Evolutionary conservation across 345 rosid genomes (phyloP).

Genomic region (Acer yangbiense): DNA sequence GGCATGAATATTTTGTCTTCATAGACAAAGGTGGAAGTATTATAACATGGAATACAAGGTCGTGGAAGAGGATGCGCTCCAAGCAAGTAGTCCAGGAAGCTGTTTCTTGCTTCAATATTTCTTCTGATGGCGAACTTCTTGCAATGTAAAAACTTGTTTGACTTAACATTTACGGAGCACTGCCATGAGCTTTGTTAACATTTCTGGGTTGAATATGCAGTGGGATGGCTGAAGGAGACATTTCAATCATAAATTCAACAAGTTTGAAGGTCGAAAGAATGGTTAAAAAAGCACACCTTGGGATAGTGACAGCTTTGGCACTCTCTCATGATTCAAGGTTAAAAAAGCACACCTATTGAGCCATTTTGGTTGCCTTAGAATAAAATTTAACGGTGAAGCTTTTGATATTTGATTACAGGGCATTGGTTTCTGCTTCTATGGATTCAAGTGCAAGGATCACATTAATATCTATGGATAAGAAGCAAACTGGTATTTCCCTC

Average conservation of each 20-base stretch:
- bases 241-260: slow-evolving; percentile 53
- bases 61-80: slow-evolving; percentile 62
- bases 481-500: slow-evolving; percentile 40
- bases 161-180: slow-evolving; percentile 12
- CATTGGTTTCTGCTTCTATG: slow-evolving; percentile 76
- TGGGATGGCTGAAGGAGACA: slow-evolving; percentile 74
- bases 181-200: not conserved
- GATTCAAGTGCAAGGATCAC: slow-evolving; percentile 94
- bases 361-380: not conserved
- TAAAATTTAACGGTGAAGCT: slow-evolving; percentile 12
- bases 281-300: slow-evolving; percentile 79
- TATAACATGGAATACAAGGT: slow-evolving; percentile 66
- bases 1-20: not conserved
- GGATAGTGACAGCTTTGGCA: slow-evolving; percentile 74
- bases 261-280: slow-evolving; percentile 43
- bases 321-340: slow-evolving; percentile 95
- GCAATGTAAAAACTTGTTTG: slow-evolving; percentile 53
- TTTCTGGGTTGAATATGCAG: slow-evolving; percentile 40
- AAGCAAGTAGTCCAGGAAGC: slow-evolving; percentile 57
- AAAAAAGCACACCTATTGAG: too few species aligned
- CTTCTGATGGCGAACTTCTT: slow-evolving; percentile 76
- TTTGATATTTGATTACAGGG: slow-evolving; percentile 47
- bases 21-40: slow-evolving; percentile 74
- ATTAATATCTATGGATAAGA: slow-evolving; percentile 38
- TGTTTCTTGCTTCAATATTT: slow-evolving; percentile 72